phyloP scores from a whole-genome alignment of 1,139 yeast genomes.

The Pneumocystis jirovecii region DNA sequence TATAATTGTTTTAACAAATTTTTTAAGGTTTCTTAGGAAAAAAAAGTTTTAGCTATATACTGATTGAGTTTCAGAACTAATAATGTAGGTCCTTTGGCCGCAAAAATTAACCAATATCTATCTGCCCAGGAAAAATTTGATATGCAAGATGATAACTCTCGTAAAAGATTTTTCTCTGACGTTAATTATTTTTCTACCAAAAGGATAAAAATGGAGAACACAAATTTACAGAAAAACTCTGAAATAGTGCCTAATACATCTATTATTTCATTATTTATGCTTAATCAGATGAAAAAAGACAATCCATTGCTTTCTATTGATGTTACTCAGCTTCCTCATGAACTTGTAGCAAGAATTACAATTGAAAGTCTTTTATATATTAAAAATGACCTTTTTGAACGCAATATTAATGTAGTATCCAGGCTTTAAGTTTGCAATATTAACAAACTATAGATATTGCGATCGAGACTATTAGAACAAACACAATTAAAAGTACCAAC shows the following conservation, averaged over 20 bases:
- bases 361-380: neutral
- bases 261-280: neutral
- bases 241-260: neutral
- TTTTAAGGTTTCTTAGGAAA: conserved; percentile 17
- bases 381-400: neutral
- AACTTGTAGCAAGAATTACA: neutral
- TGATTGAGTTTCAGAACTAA: conserved; percentile 11
- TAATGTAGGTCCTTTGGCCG: neutral
- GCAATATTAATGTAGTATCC: neutral
- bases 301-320: neutral
- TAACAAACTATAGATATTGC: neutral
- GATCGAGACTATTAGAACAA: neutral
- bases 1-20: conserved; percentile 23
- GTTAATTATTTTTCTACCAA: conserved; percentile 10
- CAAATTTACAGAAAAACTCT: neutral
- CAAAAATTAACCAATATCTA: conserved; percentile 23
- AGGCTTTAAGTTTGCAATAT: neutral
- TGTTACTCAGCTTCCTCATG: neutral
- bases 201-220: neutral
- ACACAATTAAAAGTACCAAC: neutral
- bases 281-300: neutral
- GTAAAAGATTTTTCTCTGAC: conserved; percentile 16
- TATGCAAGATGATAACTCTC: conserved; percentile 13
- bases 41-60: conserved; percentile 16
- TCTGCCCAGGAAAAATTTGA: conserved; percentile 14